Conservation (phyloP, 768 basidiomycete species). For the Boletus barrowsii region DNA sequence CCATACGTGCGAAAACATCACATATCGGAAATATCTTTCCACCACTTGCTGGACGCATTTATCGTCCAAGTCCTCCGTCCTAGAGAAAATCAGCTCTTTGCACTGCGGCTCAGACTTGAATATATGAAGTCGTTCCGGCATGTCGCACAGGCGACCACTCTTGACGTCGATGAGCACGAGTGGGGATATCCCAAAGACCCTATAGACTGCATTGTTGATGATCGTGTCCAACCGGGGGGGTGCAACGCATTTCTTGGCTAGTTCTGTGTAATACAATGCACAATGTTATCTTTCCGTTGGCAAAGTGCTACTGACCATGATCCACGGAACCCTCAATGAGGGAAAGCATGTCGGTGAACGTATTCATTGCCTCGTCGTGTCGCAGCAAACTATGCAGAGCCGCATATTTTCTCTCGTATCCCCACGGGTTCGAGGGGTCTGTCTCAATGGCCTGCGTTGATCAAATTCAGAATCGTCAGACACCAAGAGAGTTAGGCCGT, state of each 20-base stretch:
- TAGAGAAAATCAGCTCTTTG: conserved; percentile 7
- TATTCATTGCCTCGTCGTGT: background rate
- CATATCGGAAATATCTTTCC: conserved; percentile 7
- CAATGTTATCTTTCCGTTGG: fast-evolving
- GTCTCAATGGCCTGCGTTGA: background rate
- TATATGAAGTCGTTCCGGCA: background rate
- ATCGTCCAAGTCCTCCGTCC: conserved; percentile 2
- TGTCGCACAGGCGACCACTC: background rate
- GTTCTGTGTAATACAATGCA: background rate
- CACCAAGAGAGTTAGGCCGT: background rate
- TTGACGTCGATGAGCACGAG: background rate
- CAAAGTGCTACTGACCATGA: background rate
- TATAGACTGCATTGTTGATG: background rate
- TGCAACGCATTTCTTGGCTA: background rate
- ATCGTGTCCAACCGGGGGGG: background rate
- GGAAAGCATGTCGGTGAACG: background rate
- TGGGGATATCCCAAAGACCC: background rate
- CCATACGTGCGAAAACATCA: conserved; percentile 15
- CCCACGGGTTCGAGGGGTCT: background rate
- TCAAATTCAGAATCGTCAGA: fast-evolving
- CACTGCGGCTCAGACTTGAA: conserved; percentile 2
- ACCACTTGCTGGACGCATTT: background rate
- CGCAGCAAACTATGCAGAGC: background rate
- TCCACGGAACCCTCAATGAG: background rate
- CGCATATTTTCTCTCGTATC: conserved; percentile 1